A percentile compares a stretch with the other conserved stretches of the same genome.
phyloP scores from a whole-genome alignment of 1,284 basidiomycete species.

The Gymnopus androsaceus region DNA sequence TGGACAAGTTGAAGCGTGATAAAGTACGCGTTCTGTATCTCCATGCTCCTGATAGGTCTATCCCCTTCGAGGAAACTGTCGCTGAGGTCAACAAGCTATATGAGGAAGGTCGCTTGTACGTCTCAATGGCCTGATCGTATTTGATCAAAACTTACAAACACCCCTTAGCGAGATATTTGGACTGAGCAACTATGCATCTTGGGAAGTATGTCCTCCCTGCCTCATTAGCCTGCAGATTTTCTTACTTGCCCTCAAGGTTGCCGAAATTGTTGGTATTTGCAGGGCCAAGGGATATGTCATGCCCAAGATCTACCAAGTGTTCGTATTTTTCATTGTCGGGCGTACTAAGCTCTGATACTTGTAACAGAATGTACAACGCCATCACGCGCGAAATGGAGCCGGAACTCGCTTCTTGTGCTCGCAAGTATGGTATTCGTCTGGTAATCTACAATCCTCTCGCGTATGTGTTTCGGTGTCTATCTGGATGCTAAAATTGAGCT shows the following conservation, averaged over 20 bases:
- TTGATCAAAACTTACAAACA: too few species aligned
- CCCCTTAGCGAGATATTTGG: slow-evolving; percentile 47
- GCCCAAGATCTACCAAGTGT: slow-evolving; percentile 33
- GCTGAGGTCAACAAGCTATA: slow-evolving; percentile 45
- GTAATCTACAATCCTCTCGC: slow-evolving; percentile 44
- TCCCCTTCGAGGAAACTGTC: slow-evolving; percentile 47
- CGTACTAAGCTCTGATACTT: neutral
- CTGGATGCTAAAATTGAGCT: slow-evolving; percentile 16
- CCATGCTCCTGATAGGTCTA: slow-evolving; percentile 49
- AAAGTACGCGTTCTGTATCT: slow-evolving; percentile 49
- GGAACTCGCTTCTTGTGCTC: slow-evolving; percentile 56
- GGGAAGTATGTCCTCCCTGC: slow-evolving; percentile 23
- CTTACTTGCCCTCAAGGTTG: slow-evolving; percentile 38
- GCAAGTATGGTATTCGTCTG: slow-evolving; percentile 55
- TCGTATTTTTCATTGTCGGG: slow-evolving; percentile 4
- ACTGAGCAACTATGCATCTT: slow-evolving; percentile 47
- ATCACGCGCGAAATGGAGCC: slow-evolving; percentile 54
- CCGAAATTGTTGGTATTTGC: slow-evolving; percentile 55
- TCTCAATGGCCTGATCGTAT: neutral
- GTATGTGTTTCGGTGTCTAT: slow-evolving; percentile 22
- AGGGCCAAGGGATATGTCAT: slow-evolving; percentile 50
- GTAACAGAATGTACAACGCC: slow-evolving; percentile 47
- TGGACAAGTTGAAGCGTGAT: slow-evolving; percentile 35
- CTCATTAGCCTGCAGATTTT: neutral
- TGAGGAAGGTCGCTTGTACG: slow-evolving; percentile 47